Evolutionary conservation across 1,139 yeast species (phyloP), one percentile per base, ranked within the genome.

Genomic region (Saccharomyces pastorianus): DNA sequence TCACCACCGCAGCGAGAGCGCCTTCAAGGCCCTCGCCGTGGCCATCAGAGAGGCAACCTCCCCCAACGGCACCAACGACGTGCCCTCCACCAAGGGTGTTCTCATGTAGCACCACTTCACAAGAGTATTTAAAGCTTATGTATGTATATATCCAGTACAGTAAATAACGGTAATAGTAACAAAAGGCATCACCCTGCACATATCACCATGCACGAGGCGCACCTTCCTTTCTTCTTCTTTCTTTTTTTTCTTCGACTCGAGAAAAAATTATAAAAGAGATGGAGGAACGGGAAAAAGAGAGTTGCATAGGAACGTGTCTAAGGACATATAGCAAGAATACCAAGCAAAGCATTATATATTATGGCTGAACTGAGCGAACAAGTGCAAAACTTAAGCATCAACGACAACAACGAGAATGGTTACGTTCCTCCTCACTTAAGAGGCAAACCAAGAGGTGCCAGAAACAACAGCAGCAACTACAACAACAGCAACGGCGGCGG

Each of bases 1-100:
- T 70, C 99, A 93, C 71, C 99, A 93, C 72, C 78, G 97, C 60
- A 88, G 96, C 46, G 99, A 93, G 72, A 82, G 90, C 68, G 98
- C 99, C 0, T 93, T 93, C 75, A 93, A 93, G 73, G 96, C 98
- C 0, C 75, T 90, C 63, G 99, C 99, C 0, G 77, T 93, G 27
- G 99, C 99, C 6, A 77, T 93, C 53, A 85, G 81, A 64, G 96
- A 90, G 67, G 95, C 99, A 38, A 84, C 81, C 53, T 79, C 93
- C 7, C 77, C 80, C 61, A 89, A 89, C 46, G 99, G 98, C 29
- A 82, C 84, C 27, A 77, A 89, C 65, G 99, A 93, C 59, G 89
- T 93, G 51, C 99, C 99, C 27, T 86, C 96, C 56, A 93, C 99
- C 28, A 93, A 93, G 73, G 99, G 99, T 51, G 99, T 93, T 7